These are phyloP conservation scores for Ogataea neopini DNA, from an alignment of 805 yeast genomes.

Conservation along the genomic window DNA sequence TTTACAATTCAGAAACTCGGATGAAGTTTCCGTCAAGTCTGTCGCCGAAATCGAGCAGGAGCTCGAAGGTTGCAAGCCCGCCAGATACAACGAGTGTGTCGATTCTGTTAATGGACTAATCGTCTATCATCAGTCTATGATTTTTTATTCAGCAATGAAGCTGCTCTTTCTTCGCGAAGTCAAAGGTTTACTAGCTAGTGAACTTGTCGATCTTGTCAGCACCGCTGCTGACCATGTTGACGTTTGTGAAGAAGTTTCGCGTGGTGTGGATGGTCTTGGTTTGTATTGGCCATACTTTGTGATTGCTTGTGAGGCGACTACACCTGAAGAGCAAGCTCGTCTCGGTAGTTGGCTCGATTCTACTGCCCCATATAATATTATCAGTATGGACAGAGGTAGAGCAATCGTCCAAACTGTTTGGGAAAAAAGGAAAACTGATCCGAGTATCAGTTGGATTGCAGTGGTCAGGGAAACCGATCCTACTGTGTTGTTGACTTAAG, in stretches of 20 bases:
- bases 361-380: not conserved
- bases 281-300: conserved; percentile 4
- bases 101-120: conserved; percentile 4
- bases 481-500: conserved; percentile 1
- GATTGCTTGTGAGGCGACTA: conserved; percentile 4
- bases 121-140: conserved; percentile 5
- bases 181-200: not conserved
- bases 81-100: not conserved
- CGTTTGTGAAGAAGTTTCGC: conserved; percentile 1
- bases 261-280: not conserved
- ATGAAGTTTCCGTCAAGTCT: not conserved
- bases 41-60: not conserved
- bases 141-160: not conserved
- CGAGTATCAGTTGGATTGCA: conserved; percentile 1
- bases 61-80: not conserved
- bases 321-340: not conserved
- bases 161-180: conserved; percentile 1
- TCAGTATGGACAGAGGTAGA: conserved; percentile 6
- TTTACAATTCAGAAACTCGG: not conserved
- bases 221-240: conserved; percentile 5
- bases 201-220: not conserved
- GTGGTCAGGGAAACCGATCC: conserved; percentile 3
- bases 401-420: conserved; percentile 1
- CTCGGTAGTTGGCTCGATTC: conserved; percentile 1
- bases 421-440: conserved; percentile 3